Base-by-base conservation (phyloP, 2,329 filamentous ascomycete genomes). In the Sclerotinia spermophila region DNA sequence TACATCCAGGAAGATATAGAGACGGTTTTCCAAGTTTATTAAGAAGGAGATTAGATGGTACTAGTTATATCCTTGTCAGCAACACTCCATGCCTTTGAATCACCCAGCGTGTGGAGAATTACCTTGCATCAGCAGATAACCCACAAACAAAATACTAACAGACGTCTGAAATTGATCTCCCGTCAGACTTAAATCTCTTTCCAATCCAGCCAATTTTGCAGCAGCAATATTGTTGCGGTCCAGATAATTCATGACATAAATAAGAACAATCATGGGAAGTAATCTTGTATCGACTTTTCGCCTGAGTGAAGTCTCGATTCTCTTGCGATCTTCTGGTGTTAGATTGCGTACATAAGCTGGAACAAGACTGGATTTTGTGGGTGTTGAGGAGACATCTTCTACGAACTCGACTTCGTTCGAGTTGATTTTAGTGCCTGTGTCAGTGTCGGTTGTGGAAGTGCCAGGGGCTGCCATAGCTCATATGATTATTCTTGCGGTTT, bases 231-330 rank as follows among this genome's bases (percentile, higher is more conserved):
- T 87, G 75, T 87, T 88, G 72, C 78, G 73, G 74, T 89, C 87
- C 19, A 91, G 80, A 77, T 90, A 91, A 75, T 91, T 91, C 82
- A 91, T 82, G 74, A 91, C 89, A 74, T 91, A 92, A 84, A 92
- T 91, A 61, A 92, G 75, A 67, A 92, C 86, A 56, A 92, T 82
- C 80, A 89, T 89, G 0, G 90, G 90, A 75, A 93, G 82, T 42
- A 92, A 78, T 67, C 89, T 82, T 13, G 86, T 74, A 77, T 93
- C 90, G 68, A 92, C 87, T 79, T 91, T 92, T 72, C 85, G 83
- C 71, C 85, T 82, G 67, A 93, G 79, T 66, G 82, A 84, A 71
- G 81, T 83, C 78, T 93, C 90, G 1, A 87, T 81, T 8, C 77
- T 75, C 0, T 78, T 69, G 51, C 86, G 83, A 73, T 87, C 81